Percentiles rank a stretch among this genome's conserved stretches.
Conservation (phyloP, 73 alveolate species). For the Paramecium tetraurelia region DNA sequence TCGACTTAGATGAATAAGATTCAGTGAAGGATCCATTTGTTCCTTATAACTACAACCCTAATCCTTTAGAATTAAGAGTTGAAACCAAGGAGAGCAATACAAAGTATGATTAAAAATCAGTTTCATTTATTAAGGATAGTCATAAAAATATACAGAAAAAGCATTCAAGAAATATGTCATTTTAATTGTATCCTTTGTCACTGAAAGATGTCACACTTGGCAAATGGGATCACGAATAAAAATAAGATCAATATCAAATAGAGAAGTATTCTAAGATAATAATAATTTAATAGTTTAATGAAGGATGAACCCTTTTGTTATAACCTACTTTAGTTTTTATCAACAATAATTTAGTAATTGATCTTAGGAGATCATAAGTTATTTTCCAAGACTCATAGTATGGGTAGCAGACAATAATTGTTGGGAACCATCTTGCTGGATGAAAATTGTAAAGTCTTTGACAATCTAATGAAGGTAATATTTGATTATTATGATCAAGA, state of each 20-base stretch:
- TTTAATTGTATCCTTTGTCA: constrained; percentile 15
- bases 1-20: neutral
- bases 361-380: neutral
- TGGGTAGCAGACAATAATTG: neutral
- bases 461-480: constrained; percentile 7
- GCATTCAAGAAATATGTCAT: neutral
- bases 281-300: neutral
- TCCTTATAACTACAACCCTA: neutral
- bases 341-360: neutral
- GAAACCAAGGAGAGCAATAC: neutral
- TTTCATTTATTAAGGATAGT: neutral
- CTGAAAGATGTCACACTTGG: neutral
- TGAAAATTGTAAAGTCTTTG: neutral
- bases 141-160: neutral
- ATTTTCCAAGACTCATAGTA: neutral
- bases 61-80: neutral
- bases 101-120: neutral
- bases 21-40: neutral
- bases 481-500: neutral
- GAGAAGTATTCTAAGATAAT: neutral
- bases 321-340: neutral
- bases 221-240: neutral
- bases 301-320: neutral
- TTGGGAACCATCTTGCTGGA: neutral
- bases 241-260: neutral